Evolutionary conservation across 1,284 basidiomycete species (phyloP).

Genomic region (Cutaneotrichosporon spelunceum): DNA sequence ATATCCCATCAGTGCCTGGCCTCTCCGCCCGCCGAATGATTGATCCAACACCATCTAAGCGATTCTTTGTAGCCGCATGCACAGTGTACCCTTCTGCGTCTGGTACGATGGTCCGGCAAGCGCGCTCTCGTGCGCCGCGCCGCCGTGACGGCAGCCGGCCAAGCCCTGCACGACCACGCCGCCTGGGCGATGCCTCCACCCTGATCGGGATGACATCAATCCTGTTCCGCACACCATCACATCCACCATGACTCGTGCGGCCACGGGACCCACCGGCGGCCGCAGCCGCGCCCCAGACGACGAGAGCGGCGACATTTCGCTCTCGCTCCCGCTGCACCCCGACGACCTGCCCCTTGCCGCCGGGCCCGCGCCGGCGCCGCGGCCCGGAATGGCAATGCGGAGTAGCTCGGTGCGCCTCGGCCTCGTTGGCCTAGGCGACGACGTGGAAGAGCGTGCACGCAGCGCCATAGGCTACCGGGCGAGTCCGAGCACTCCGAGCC

Average conservation of each 20-base stretch:
- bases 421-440: neutral
- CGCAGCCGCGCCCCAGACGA: conserved; percentile 3
- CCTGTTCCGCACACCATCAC: neutral
- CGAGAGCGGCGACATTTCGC: conserved; percentile 1
- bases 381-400: neutral
- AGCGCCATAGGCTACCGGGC: neutral
- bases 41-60: neutral
- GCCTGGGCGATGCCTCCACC: too few relatives aligned
- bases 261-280: neutral
- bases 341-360: neutral
- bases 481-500: neutral
- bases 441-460: neutral
- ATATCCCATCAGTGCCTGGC: neutral
- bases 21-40: too few relatives aligned
- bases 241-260: neutral
- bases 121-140: too few relatives aligned
- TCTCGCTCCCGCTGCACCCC: neutral
- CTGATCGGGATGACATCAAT: conserved; percentile 7
- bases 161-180: too few relatives aligned
- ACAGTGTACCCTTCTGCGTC: neutral
- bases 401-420: neutral
- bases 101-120: too few relatives aligned
- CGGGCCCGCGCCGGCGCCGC: neutral
- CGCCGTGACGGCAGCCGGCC: too few relatives aligned
- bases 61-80: neutral